phyloP scores from a whole-genome alignment of 257 asterid genomes.

The Buddleja alternifolia region DNA sequence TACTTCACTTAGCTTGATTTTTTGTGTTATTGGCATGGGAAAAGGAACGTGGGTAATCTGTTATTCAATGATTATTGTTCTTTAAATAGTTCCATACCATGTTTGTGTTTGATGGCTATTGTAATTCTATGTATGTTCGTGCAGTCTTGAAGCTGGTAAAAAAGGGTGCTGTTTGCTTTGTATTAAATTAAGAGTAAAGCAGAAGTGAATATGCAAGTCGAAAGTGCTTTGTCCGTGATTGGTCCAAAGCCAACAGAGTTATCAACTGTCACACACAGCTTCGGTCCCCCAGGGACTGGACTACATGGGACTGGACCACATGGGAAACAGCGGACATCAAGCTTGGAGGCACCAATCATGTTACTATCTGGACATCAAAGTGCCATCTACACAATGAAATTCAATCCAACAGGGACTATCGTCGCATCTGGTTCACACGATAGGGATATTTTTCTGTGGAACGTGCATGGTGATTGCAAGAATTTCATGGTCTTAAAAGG shows the following conservation, averaged over 20 bases:
- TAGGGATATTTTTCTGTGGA: conserved; percentile 89
- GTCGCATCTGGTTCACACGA: conserved; percentile 97
- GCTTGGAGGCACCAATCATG: conserved; percentile 94
- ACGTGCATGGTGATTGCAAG: conserved; percentile 85
- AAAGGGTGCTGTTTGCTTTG: not conserved
- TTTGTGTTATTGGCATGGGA: not conserved
- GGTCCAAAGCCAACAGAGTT: conserved; percentile 84
- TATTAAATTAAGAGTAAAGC: conserved; percentile 9
- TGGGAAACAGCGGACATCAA: conserved; percentile 74
- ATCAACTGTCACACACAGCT: conserved; percentile 44
- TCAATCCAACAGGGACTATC: conserved; percentile 84
- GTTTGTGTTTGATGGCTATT: conserved; percentile 5
- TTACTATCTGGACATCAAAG: conserved; percentile 90
- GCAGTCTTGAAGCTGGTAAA: conserved; percentile 29
- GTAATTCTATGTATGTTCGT: conserved; percentile 9
- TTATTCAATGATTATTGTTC: not conserved
- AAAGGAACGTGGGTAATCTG: not conserved
- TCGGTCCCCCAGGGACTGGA: conserved; percentile 50
- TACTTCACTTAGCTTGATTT: not conserved
- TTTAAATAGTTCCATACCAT: not conserved
- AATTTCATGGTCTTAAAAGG: conserved; percentile 88
- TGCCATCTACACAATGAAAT: conserved; percentile 85
- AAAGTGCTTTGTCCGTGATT: conserved; percentile 81
- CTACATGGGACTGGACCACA: conserved; percentile 46
- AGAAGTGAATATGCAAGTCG: conserved; percentile 70